phyloP scores from a whole-genome alignment of 2,329 filamentous ascomycete species.

The Rosellinia necatrix region DNA sequence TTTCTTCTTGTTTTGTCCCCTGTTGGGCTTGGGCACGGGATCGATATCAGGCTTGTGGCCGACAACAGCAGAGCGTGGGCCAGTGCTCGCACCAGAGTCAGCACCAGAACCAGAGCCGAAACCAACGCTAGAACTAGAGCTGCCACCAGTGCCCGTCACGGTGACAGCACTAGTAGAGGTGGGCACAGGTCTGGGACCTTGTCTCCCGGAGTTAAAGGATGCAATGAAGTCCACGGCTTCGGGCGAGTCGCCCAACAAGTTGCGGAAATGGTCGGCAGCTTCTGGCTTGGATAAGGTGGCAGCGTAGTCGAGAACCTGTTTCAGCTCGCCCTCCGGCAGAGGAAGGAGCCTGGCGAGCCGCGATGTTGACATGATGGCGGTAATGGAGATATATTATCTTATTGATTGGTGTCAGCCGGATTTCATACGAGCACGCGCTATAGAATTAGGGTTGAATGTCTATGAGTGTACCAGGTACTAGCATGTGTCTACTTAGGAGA shows the following conservation, averaged over 20 bases:
- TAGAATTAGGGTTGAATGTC: too few species aligned
- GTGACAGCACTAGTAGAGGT: conserved; percentile 11
- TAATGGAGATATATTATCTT: not conserved
- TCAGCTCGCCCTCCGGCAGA: conserved; percentile 81
- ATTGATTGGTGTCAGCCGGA: not conserved
- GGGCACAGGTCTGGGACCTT: conserved; percentile 45
- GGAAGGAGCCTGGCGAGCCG: conserved; percentile 82
- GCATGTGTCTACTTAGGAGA: too few species aligned
- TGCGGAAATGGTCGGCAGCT: conserved; percentile 82
- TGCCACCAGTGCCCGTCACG: conserved; percentile 15
- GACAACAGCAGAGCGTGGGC: conserved; percentile 13
- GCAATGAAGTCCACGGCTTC: conserved; percentile 77
- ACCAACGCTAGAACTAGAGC: not conserved
- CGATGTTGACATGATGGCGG: conserved; percentile 56
- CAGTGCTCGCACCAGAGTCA: conserved; percentile 3
- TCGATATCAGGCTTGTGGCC: conserved; percentile 40
- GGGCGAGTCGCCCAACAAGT: conserved; percentile 84
- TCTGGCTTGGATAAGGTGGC: conserved; percentile 75
- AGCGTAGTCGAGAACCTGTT: conserved; percentile 83
- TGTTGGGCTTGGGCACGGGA: conserved; percentile 54
- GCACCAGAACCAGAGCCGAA: conserved; percentile 18
- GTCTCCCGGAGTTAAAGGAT: conserved; percentile 73
- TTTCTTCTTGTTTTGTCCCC: conserved; percentile 59
- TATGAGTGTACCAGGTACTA: too few species aligned
- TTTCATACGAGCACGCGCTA: too few species aligned